A percentile compares a stretch with the other conserved stretches of the same genome.
These are phyloP conservation scores for Schwanniomyces yamadae DNA, from an alignment of 805 yeast species.

Conservation along the genomic window DNA sequence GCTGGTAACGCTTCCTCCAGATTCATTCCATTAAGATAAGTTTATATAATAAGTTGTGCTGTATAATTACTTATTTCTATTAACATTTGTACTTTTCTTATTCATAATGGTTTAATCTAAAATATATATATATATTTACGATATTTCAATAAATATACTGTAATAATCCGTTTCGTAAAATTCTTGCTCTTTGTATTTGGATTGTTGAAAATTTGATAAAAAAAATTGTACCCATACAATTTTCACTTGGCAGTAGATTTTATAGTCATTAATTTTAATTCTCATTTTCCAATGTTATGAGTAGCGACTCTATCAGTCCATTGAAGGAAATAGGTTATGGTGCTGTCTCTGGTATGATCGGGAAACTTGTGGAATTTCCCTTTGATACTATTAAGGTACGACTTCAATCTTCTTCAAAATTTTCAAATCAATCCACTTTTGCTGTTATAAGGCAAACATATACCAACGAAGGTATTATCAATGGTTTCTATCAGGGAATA, in stretches of 20 bases:
- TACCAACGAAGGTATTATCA: conserved; percentile 60
- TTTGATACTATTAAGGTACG: conserved; percentile 92
- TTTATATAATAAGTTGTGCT: conserved; percentile 15
- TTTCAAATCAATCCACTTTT: conserved; percentile 54
- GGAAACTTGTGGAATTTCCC: conserved; percentile 86
- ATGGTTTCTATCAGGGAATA: conserved; percentile 79
- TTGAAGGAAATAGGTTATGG: conserved; percentile 47
- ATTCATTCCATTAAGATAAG: conserved; percentile 66
- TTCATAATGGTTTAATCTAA: conserved; percentile 11
- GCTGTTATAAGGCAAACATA: conserved; percentile 66
- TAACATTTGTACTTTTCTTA: conserved; percentile 5
- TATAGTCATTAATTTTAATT: no score
- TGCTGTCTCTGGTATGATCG: conserved; percentile 73
- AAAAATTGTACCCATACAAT: not conserved
- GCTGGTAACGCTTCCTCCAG: conserved; percentile 82
- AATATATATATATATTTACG: conserved; percentile 9
- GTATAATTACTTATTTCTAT: conserved; percentile 8
- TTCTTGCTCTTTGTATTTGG: not conserved
- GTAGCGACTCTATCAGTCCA: conserved; percentile 13
- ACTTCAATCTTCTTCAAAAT: conserved; percentile 58
- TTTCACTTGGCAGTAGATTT: not conserved
- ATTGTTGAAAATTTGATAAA: not conserved
- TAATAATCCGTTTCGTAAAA: not conserved
- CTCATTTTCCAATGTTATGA: conserved; percentile 1
- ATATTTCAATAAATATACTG: conserved; percentile 2